These are phyloP conservation scores for Powellomyces hirtus DNA, from an alignment of 192 early-diverging fungal species.

Conservation along the genomic window DNA sequence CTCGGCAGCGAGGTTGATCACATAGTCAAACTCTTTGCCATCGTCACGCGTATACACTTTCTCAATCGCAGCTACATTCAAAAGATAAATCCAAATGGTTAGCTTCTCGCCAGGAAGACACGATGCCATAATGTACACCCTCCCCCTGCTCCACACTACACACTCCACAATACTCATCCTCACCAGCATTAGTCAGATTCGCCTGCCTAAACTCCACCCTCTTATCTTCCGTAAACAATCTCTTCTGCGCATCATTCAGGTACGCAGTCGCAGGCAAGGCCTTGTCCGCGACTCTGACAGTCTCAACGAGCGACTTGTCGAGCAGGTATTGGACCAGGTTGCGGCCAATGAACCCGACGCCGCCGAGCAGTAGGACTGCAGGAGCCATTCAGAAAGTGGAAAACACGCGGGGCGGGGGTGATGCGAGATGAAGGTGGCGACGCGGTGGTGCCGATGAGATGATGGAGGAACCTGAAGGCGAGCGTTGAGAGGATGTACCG, in stretches of 20 bases:
- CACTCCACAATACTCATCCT: too few relatives aligned
- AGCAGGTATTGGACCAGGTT: conserved; percentile 71
- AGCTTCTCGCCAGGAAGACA: too few relatives aligned
- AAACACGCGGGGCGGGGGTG: too few relatives aligned
- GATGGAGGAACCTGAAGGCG: too few relatives aligned
- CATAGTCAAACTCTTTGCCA: conserved; percentile 78
- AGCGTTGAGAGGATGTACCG: too few relatives aligned
- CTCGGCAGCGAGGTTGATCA: conserved; percentile 93
- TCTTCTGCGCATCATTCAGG: conserved; percentile 58
- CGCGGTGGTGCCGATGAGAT: too few relatives aligned
- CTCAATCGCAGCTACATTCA: conserved; percentile 69
- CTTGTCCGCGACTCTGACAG: conserved; percentile 78
- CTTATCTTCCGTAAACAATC: conserved; percentile 57
- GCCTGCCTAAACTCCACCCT: conserved; percentile 77
- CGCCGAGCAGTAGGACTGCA: conserved; percentile 73
- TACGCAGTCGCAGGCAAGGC: conserved; percentile 78
- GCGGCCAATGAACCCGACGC: conserved; percentile 83
- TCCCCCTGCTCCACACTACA: too few relatives aligned
- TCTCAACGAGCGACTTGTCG: conserved; percentile 59
- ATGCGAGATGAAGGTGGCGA: too few relatives aligned
- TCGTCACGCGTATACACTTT: conserved; percentile 70
- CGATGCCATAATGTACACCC: too few relatives aligned
- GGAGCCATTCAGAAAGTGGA: too few relatives aligned
- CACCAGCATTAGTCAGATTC: conserved; percentile 73
- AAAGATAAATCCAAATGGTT: too few relatives aligned